Conservation (phyloP, 2,329 filamentous ascomycete species). For the Diaporthe velutina region DNA sequence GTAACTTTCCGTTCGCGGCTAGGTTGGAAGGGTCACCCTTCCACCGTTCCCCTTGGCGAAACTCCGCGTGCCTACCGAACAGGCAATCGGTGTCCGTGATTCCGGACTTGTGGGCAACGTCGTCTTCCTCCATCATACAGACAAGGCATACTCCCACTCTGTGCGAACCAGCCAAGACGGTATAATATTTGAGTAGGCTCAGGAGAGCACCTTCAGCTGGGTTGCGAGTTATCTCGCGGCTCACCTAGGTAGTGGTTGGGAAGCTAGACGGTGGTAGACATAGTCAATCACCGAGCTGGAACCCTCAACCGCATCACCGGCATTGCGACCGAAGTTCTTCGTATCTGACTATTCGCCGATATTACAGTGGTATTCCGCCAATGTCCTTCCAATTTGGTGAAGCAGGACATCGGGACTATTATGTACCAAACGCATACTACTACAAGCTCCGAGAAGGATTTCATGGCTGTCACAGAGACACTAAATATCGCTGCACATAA, state of each 20-base stretch:
- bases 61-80: background rate
- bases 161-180: background rate
- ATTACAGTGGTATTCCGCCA: background rate
- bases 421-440: background rate
- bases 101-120: background rate
- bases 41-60: background rate
- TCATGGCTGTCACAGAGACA: background rate
- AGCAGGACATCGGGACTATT: background rate
- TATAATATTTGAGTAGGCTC: background rate
- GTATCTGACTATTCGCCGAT: background rate
- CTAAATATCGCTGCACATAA: background rate
- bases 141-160: background rate
- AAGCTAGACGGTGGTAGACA: no score
- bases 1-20: constrained; percentile 5
- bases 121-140: background rate
- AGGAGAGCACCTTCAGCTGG: background rate
- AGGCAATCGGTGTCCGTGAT: background rate
- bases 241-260: no score
- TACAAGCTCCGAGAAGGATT: no score
- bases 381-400: no score
- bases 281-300: no score
- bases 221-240: no score
- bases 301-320: no score
- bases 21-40: background rate
- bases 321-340: no score